A percentile compares a stretch with the other conserved stretches of the same genome.
phyloP scores from a whole-genome alignment of 306 rosid species.

The Prunus mira region DNA sequence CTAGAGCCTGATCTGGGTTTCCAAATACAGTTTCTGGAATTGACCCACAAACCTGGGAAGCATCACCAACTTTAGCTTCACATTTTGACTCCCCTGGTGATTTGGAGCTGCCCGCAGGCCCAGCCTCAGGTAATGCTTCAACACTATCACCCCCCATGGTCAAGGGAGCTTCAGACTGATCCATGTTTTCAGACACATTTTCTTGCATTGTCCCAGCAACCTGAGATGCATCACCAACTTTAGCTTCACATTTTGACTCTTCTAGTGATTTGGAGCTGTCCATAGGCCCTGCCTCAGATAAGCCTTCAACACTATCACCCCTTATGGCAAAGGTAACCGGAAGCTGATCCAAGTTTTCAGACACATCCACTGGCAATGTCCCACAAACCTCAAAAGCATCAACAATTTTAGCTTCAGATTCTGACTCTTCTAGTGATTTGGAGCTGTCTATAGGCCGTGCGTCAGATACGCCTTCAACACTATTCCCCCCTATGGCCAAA shows the following conservation, averaged over 20 bases:
- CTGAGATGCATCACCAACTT: not conserved
- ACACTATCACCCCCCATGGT: not conserved
- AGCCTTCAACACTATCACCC: constrained; percentile 2
- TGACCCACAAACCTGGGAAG: constrained; percentile 10
- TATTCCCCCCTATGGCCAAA: not conserved
- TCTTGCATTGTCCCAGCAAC: not conserved
- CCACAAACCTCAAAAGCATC: constrained; percentile 13
- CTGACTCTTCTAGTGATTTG: constrained; percentile 3
- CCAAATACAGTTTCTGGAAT: not conserved
- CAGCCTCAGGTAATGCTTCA: not conserved
- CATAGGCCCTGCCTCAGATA: not conserved
- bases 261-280: not conserved
- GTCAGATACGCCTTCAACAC: not conserved
- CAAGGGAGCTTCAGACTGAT: not conserved
- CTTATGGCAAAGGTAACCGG: not conserved
- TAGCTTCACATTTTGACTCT: not conserved
- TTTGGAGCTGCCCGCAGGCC: not conserved
- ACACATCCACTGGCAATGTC: not conserved
- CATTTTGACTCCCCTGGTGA: constrained; percentile 10
- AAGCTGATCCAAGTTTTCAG: constrained; percentile 1
- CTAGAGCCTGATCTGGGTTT: constrained; percentile 4
- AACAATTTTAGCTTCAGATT: constrained; percentile 17
- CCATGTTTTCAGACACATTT: not conserved
- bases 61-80: constrained; percentile 19
- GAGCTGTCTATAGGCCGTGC: not conserved